These are phyloP conservation scores for Tetraselmis chui DNA, from an alignment of 139 green algal species.

Conservation along the genomic window DNA sequence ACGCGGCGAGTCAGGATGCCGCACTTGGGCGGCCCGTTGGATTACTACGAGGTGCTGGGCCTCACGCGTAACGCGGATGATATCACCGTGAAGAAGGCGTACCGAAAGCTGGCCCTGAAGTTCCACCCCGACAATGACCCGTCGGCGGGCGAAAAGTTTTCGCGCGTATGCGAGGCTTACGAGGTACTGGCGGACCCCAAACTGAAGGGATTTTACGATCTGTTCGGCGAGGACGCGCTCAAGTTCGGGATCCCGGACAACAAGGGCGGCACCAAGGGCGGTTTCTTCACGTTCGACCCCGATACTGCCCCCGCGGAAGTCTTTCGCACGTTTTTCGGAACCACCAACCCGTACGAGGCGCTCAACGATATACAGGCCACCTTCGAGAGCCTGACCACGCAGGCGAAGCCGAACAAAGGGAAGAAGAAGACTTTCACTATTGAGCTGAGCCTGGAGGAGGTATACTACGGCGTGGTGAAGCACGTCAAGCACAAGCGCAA, in stretches of 20 bases:
- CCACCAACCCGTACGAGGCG: constrained; percentile 68
- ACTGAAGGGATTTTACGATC: constrained; percentile 61
- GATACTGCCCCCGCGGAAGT: constrained; percentile 31
- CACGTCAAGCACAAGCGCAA: constrained; percentile 53
- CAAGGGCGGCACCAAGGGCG: constrained; percentile 17
- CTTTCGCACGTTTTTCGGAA: constrained; percentile 71
- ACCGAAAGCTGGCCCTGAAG: constrained; percentile 56
- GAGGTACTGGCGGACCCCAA: constrained; percentile 64
- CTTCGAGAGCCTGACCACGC: constrained; percentile 54
- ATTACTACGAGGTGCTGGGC: constrained; percentile 27
- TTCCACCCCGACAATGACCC: constrained; percentile 65
- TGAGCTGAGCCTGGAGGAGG: constrained; percentile 59
- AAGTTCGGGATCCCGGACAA: constrained; percentile 53
- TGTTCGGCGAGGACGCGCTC: constrained; percentile 62
- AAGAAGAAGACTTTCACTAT: constrained; percentile 53
- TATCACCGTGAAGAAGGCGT: constrained; percentile 61
- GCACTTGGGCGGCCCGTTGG: not conserved
- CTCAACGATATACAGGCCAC: constrained; percentile 45
- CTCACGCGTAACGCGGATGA: constrained; percentile 38
- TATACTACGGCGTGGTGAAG: constrained; percentile 65
- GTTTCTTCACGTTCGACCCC: constrained; percentile 40
- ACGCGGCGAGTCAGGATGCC: not conserved
- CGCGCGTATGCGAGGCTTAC: constrained; percentile 58
- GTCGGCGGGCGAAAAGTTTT: constrained; percentile 35
- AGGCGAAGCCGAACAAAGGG: constrained; percentile 32